A percentile compares a stretch with the other conserved stretches of the same genome.
Evolutionary conservation across 1,139 yeast species (phyloP).

Genomic region (Taphrina pruni): DNA sequence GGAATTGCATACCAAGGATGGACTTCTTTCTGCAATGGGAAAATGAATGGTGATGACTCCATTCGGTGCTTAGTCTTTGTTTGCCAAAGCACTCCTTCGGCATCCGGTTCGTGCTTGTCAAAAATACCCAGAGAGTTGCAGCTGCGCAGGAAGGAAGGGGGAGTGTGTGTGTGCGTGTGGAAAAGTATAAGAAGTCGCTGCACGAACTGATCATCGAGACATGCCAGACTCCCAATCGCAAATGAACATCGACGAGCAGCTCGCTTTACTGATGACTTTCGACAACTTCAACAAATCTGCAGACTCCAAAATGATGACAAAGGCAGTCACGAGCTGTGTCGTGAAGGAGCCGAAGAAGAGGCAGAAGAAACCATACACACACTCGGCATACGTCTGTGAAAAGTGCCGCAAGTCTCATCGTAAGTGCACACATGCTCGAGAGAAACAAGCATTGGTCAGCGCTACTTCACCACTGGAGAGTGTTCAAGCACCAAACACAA

Average conservation of each 20-base stretch:
- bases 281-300: background rate
- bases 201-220: background rate
- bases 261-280: slow-evolving; percentile 3
- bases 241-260: background rate
- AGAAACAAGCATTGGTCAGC: background rate
- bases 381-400: slow-evolving; percentile 30
- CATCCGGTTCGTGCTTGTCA: background rate
- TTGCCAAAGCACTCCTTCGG: background rate
- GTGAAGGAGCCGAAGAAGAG: slow-evolving; percentile 7
- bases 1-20: slow-evolving; percentile 5
- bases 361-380: slow-evolving; percentile 29
- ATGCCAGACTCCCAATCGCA: background rate
- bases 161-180: too few species aligned
- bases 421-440: slow-evolving; percentile 21
- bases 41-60: slow-evolving; percentile 4
- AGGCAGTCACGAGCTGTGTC: background rate
- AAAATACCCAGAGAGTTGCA: background rate
- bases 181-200: background rate
- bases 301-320: background rate
- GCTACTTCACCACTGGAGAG: background rate
- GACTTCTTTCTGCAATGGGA: background rate
- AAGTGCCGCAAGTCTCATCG: slow-evolving; percentile 37
- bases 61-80: slow-evolving; percentile 10
- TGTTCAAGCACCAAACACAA: background rate
- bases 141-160: background rate